Evolutionary conservation across 2,329 filamentous ascomycete species (phyloP).

Genomic region (Cladophialophora exuberans): DNA sequence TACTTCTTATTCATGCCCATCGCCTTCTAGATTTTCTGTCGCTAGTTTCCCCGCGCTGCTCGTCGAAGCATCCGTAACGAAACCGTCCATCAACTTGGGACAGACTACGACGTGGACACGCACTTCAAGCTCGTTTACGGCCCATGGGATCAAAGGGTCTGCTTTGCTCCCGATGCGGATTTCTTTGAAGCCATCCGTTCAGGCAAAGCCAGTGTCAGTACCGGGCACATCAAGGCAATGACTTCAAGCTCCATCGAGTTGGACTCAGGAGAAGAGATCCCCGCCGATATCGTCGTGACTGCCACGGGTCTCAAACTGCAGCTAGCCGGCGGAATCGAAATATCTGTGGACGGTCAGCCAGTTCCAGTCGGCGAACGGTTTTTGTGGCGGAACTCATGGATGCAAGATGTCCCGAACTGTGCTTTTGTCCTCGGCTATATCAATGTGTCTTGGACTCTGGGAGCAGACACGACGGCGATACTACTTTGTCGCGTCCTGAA

Average conservation of each 20-base stretch:
- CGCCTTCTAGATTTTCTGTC: not conserved
- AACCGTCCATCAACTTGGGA: slow-evolving; percentile 9
- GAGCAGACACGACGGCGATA: slow-evolving; percentile 45
- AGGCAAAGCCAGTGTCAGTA: slow-evolving; percentile 57
- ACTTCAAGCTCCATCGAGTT: slow-evolving; percentile 54
- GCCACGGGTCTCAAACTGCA: slow-evolving; percentile 47
- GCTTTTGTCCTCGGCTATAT: slow-evolving; percentile 47
- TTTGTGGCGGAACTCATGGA: slow-evolving; percentile 24
- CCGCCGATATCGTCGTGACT: slow-evolving; percentile 48
- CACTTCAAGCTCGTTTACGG: slow-evolving; percentile 68
- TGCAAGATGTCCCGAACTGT: slow-evolving; percentile 36
- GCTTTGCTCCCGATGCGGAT: slow-evolving; percentile 64
- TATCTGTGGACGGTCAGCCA: slow-evolving; percentile 42
- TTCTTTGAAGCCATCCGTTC: slow-evolving; percentile 57
- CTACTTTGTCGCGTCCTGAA: slow-evolving; percentile 42
- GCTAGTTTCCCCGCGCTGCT: not conserved
- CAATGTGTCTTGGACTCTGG: slow-evolving; percentile 49
- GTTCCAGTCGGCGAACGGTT: slow-evolving; percentile 40
- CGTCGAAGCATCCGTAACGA: not conserved
- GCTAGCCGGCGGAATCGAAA: slow-evolving; percentile 40
- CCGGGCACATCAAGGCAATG: slow-evolving; percentile 57
- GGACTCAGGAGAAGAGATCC: slow-evolving; percentile 43
- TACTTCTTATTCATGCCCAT: not conserved
- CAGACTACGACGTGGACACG: slow-evolving; percentile 55
- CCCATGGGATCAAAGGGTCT: slow-evolving; percentile 75